Percentiles rank a stretch among this genome's conserved stretches.
Evolutionary conservation across 768 basidiomycete species (phyloP).

Genomic region (Tremella fuciformis): DNA sequence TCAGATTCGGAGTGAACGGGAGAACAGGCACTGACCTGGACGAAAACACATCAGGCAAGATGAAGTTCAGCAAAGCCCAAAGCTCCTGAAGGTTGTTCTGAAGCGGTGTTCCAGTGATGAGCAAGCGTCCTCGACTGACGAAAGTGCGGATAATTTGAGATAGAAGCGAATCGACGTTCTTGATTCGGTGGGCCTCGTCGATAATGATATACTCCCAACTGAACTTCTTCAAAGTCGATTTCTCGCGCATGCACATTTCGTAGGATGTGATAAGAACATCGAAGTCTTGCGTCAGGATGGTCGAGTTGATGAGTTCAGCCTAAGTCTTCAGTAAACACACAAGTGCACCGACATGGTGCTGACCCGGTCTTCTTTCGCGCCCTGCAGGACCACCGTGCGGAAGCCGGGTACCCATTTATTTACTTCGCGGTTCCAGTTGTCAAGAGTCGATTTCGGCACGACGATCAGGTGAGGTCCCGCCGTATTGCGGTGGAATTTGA

Average conservation of each 20-base stretch:
- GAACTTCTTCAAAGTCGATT: conserved; percentile 85
- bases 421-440: conserved; percentile 96
- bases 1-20: conserved; percentile 4
- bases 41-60: conserved; percentile 93
- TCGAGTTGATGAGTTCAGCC: conserved; percentile 70
- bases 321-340: conserved; percentile 16
- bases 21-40: conserved; percentile 29
- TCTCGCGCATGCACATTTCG: conserved; percentile 94
- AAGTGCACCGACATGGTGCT: conserved; percentile 22
- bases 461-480: conserved; percentile 88
- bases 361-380: conserved; percentile 81
- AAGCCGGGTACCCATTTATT: conserved; percentile 86
- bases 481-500: conserved; percentile 75
- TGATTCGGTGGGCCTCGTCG: conserved; percentile 98
- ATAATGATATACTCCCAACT: conserved; percentile 97
- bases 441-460: conserved; percentile 96
- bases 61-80: conserved; percentile 93
- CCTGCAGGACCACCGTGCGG: conserved; percentile 74
- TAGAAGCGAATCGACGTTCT: conserved; percentile 94
- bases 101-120: conserved; percentile 94
- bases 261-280: conserved; percentile 94
- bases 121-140: conserved; percentile 76
- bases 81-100: conserved; percentile 97
- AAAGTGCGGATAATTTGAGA: conserved; percentile 91
- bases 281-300: conserved; percentile 81